phyloP scores from a whole-genome alignment of 345 rosid species.

The Sonneratia caseolaris region DNA sequence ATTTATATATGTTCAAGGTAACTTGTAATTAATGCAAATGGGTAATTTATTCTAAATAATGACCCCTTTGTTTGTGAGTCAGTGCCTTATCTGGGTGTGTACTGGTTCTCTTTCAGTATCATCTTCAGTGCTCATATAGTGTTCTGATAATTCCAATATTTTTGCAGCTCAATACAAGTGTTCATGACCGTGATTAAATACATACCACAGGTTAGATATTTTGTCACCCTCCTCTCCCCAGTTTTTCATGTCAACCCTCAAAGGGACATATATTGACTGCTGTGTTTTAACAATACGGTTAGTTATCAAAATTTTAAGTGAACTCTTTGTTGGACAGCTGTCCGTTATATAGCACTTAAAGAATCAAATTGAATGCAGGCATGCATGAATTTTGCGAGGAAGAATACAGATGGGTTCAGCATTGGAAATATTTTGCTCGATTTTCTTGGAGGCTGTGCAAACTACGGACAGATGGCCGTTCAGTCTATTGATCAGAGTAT shows the following conservation, averaged over 20 bases:
- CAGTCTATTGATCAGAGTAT: constrained; percentile 86
- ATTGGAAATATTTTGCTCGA: constrained; percentile 85
- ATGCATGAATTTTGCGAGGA: constrained; percentile 62
- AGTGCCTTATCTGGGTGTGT: background rate
- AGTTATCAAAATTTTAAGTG: background rate
- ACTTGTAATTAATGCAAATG: background rate
- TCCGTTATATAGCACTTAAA: too few species aligned
- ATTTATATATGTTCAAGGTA: background rate
- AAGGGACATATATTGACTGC: too few species aligned
- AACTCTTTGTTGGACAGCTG: background rate
- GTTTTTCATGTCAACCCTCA: too few species aligned
- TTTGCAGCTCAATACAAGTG: constrained; percentile 80
- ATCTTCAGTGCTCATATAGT: background rate
- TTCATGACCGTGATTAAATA: constrained; percentile 74
- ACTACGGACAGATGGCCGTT: constrained; percentile 55
- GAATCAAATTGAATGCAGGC: constrained; percentile 32
- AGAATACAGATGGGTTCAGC: constrained; percentile 90
- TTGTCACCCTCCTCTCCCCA: too few species aligned
- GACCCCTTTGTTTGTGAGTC: background rate
- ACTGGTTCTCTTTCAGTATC: background rate
- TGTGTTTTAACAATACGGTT: background rate
- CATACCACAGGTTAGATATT: constrained; percentile 62
- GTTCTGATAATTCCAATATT: background rate
- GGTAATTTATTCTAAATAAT: background rate
- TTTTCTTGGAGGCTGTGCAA: constrained; percentile 70